A percentile compares a stretch with the other conserved stretches of the same genome.
phyloP scores from a whole-genome alignment of 495 filamentous ascomycete genomes.

The Lasiosphaeria ovina region DNA sequence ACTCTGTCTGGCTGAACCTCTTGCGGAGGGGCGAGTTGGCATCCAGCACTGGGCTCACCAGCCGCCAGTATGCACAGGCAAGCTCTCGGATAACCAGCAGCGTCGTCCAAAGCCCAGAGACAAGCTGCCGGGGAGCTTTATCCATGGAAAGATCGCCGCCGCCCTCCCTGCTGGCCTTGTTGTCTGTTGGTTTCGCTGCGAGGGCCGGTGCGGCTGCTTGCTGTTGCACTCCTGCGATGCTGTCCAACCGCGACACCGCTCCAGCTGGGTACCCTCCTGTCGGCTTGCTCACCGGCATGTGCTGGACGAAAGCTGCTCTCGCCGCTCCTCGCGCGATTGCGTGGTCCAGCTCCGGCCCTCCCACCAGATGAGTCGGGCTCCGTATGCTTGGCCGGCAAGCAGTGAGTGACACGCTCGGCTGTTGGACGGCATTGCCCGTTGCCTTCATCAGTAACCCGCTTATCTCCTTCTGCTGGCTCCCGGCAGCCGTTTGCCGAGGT shows the following conservation, averaged over 20 bases:
- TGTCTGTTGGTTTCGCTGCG: too few species aligned
- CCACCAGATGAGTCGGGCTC: constrained; percentile 1
- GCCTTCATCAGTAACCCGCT: constrained; percentile 29
- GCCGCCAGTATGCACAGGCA: constrained; percentile 26
- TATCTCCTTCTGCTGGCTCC: constrained; percentile 17
- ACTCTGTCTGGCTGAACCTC: constrained; percentile 15
- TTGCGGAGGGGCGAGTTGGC: constrained; percentile 25
- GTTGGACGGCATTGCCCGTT: neutral
- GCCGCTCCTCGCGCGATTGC: constrained; percentile 32
- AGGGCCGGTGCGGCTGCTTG: neutral
- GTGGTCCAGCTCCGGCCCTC: constrained; percentile 11
- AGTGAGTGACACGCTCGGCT: constrained; percentile 18
- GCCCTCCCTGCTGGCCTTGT: too few species aligned
- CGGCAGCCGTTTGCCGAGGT: neutral
- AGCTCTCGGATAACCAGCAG: constrained; percentile 13
- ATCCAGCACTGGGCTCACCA: constrained; percentile 32
- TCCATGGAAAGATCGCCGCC: neutral
- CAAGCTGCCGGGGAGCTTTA: neutral
- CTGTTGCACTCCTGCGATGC: neutral
- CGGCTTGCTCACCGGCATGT: neutral
- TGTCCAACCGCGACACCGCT: neutral
- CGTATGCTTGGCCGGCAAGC: constrained; percentile 12
- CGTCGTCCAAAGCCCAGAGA: constrained; percentile 5
- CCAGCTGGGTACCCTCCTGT: neutral
- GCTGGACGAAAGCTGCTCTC: constrained; percentile 23